phyloP scores from a whole-genome alignment of 2,329 filamentous ascomycete genomes.

The Coniochaeta pulveracea region DNA sequence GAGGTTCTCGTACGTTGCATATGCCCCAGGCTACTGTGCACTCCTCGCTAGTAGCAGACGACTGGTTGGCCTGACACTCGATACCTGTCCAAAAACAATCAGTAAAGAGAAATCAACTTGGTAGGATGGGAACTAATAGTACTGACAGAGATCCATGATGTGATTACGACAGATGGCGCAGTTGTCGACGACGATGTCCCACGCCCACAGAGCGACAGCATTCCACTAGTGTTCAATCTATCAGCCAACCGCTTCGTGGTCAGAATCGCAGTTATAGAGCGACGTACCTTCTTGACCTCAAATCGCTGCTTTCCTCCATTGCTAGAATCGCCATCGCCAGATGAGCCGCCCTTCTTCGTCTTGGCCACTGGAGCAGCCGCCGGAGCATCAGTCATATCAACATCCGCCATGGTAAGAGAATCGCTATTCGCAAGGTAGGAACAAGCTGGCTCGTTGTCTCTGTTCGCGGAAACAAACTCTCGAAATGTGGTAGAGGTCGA shows the following conservation, averaged over 20 bases:
- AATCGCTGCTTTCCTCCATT: conserved; percentile 82
- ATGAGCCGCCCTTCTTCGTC: conserved; percentile 31
- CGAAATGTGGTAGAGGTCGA: too few species aligned
- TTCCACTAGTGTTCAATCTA: conserved; percentile 67
- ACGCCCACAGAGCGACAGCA: conserved; percentile 94
- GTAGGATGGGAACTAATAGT: neutral
- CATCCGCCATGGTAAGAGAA: conserved; percentile 66
- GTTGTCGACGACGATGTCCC: conserved; percentile 99
- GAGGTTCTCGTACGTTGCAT: conserved; percentile 74
- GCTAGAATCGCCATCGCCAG: conserved; percentile 27
- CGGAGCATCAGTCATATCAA: conserved; percentile 89
- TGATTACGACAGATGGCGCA: conserved; percentile 98
- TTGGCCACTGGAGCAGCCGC: conserved; percentile 40
- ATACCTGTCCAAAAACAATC: conserved; percentile 49
- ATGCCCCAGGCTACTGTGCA: conserved; percentile 99
- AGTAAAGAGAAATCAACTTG: neutral
- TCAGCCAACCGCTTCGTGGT: too few species aligned
- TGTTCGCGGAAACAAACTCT: too few species aligned
- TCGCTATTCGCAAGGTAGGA: too few species aligned
- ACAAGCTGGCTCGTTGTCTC: too few species aligned
- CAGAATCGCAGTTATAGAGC: neutral
- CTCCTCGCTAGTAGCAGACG: conserved; percentile 92
- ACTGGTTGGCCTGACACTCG: conserved; percentile 97
- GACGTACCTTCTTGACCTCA: conserved; percentile 88
- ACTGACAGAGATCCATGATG: conserved; percentile 94